Evolutionary conservation across 805 yeast genomes (phyloP).

Genomic region (Kazachstania africana): DNA sequence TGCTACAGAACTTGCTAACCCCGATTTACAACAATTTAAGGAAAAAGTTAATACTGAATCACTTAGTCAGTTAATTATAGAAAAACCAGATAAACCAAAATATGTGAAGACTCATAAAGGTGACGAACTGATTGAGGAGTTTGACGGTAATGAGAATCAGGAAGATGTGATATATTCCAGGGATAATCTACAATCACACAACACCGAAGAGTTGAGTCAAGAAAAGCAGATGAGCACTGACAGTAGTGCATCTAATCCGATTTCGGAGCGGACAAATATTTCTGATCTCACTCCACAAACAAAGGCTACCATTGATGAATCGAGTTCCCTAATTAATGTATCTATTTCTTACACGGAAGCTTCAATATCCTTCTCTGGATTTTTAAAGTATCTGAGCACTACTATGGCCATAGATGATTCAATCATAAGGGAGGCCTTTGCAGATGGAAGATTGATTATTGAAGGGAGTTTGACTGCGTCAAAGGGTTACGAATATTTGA

Average conservation of each 20-base stretch:
- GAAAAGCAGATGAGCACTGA: neutral
- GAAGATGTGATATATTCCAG: conserved; percentile 24
- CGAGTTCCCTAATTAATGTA: conserved; percentile 2
- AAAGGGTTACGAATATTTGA: conserved; percentile 14
- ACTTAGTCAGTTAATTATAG: conserved; percentile 55
- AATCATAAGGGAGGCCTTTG: conserved; percentile 13
- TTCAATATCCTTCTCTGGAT: conserved; percentile 6
- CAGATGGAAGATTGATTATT: conserved; percentile 27
- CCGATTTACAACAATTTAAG: conserved; percentile 59
- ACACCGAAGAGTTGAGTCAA: neutral
- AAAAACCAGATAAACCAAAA: conserved; percentile 46
- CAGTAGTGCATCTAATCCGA: neutral
- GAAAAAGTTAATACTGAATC: conserved; percentile 60
- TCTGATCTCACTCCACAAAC: no score
- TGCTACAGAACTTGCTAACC: conserved; percentile 67
- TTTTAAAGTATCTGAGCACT: conserved; percentile 5
- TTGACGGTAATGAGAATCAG: conserved; percentile 21
- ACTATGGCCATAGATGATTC: conserved; percentile 9
- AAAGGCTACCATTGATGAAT: neutral
- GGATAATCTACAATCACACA: conserved; percentile 7
- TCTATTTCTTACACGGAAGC: conserved; percentile 5
- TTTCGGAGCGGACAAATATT: no score
- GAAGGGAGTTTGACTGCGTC: conserved; percentile 21
- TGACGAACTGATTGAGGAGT: conserved; percentile 63
- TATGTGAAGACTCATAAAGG: conserved; percentile 81